Percentiles rank a stretch among this genome's conserved stretches.
Evolutionary conservation across 768 basidiomycete genomes (phyloP).

Genomic region (Bullera alba): DNA sequence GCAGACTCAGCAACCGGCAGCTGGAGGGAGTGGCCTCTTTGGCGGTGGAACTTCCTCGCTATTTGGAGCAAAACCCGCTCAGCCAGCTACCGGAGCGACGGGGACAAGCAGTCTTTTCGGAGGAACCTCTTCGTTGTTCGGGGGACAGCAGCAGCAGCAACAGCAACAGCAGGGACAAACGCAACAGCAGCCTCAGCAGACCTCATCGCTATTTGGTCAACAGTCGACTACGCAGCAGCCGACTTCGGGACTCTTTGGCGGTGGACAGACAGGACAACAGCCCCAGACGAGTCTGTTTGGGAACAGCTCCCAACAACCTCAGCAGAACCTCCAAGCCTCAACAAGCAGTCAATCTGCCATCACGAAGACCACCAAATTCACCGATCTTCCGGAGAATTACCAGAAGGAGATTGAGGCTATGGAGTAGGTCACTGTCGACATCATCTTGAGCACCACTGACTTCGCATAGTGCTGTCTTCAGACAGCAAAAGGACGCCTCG

Average conservation of each 20-base stretch:
- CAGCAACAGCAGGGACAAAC: neutral
- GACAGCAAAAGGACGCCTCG: conserved; percentile 26
- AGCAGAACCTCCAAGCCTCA: neutral
- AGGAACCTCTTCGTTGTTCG: neutral
- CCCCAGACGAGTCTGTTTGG: conserved; percentile 9
- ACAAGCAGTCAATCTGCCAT: conserved; percentile 5
- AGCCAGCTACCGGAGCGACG: neutral
- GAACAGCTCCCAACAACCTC: conserved; percentile 4
- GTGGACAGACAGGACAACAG: neutral
- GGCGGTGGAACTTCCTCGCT: conserved; percentile 6
- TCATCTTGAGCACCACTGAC: neutral
- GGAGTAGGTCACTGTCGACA: conserved; percentile 22
- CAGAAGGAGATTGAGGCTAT: conserved; percentile 35
- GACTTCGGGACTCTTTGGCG: neutral
- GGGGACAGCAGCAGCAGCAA: conserved; percentile 3
- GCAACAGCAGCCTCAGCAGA: conserved; percentile 7
- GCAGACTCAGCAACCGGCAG: conserved; percentile 3
- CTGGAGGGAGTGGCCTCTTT: conserved; percentile 8
- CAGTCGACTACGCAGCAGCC: neutral
- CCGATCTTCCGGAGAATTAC: conserved; percentile 25
- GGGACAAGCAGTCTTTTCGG: conserved; percentile 20
- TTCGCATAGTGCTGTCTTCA: conserved; percentile 5
- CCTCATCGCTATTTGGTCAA: conserved; percentile 7
- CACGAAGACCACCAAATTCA: conserved; percentile 31
- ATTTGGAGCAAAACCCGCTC: conserved; percentile 10